Evolutionary conservation across 345 rosid genomes (phyloP).

Genomic region (Toxicodendron radicans): DNA sequence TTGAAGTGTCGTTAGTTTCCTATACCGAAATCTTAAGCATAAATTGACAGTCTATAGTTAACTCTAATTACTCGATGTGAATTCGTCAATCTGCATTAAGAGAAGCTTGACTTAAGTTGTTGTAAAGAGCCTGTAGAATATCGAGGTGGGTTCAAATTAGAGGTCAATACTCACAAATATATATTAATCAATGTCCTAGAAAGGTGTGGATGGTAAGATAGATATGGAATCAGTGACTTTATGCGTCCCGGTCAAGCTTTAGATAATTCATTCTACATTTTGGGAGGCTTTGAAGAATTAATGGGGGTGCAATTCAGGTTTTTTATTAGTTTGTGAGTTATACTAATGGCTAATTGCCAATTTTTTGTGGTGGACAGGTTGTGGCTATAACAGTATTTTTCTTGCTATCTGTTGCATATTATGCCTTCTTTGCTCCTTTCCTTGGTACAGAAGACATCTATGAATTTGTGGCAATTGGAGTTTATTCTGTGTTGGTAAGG

Average conservation of each 20-base stretch:
- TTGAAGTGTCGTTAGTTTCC: conserved; percentile 9
- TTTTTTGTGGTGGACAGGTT: conserved; percentile 44
- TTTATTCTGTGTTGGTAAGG: conserved; percentile 78
- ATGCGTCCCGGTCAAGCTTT: background rate
- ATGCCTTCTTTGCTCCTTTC: conserved; percentile 95
- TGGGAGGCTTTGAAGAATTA: background rate
- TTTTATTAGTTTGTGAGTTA: background rate
- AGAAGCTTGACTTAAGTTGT: background rate
- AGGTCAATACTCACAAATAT: background rate
- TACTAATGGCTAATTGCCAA: background rate
- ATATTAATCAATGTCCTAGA: background rate
- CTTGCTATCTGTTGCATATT: conserved; percentile 74
- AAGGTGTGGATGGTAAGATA: background rate
- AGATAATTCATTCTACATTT: conserved; percentile 6
- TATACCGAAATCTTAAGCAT: background rate
- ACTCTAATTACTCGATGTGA: too few relatives aligned
- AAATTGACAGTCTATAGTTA: background rate
- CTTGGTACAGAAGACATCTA: conserved; percentile 66
- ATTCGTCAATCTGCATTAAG: background rate
- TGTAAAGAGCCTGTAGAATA: background rate
- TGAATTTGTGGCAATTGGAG: conserved; percentile 64
- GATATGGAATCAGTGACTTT: background rate
- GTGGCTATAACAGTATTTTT: conserved; percentile 85
- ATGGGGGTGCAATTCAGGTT: conserved; percentile 5
- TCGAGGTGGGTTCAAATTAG: background rate